These are phyloP conservation scores for Colletotrichum cuscutae DNA, from an alignment of 2,329 filamentous ascomycete species.

Conservation along the genomic window DNA sequence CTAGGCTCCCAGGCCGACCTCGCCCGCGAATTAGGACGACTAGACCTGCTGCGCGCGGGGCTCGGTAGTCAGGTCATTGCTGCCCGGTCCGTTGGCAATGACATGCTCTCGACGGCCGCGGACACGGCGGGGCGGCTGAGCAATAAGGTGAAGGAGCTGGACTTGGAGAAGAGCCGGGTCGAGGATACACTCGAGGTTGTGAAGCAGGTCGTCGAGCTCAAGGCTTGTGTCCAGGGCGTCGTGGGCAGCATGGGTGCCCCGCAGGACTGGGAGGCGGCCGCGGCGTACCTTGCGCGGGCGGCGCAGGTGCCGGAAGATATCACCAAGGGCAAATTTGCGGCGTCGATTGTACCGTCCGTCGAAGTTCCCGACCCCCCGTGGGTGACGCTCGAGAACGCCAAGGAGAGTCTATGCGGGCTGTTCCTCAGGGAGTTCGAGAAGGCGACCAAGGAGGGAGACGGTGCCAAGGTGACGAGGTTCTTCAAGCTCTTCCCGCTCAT, in stretches of 20 bases:
- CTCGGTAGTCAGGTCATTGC: constrained; percentile 88
- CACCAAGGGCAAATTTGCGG: constrained; percentile 85
- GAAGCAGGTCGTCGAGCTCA: constrained; percentile 95
- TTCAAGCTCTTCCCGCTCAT: constrained; percentile 98
- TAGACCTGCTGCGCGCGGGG: constrained; percentile 90
- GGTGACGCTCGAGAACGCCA: constrained; percentile 86
- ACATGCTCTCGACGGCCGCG: constrained; percentile 88
- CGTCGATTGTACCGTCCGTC: constrained; percentile 91
- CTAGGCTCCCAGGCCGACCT: constrained; percentile 87
- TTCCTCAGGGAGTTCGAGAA: constrained; percentile 96
- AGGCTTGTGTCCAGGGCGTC: constrained; percentile 94
- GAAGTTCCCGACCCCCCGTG: constrained; percentile 94
- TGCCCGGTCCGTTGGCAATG: constrained; percentile 85
- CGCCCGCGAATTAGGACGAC: constrained; percentile 83
- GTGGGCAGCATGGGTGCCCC: constrained; percentile 96
- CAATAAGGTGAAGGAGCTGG: constrained; percentile 85
- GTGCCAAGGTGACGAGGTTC: constrained; percentile 90
- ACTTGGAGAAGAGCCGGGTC: constrained; percentile 90
- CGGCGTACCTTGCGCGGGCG: constrained; percentile 86
- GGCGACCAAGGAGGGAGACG: constrained; percentile 87
- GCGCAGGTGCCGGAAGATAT: constrained; percentile 84
- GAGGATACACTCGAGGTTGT: constrained; percentile 92
- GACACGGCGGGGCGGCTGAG: constrained; percentile 88
- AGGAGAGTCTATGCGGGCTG: constrained; percentile 87
- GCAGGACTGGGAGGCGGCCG: constrained; percentile 98